A percentile compares a stretch with the other conserved stretches of the same genome.
These are phyloP conservation scores for Podosphaera leucotricha DNA, from an alignment of 2,329 filamentous ascomycete species.

Conservation along the genomic window DNA sequence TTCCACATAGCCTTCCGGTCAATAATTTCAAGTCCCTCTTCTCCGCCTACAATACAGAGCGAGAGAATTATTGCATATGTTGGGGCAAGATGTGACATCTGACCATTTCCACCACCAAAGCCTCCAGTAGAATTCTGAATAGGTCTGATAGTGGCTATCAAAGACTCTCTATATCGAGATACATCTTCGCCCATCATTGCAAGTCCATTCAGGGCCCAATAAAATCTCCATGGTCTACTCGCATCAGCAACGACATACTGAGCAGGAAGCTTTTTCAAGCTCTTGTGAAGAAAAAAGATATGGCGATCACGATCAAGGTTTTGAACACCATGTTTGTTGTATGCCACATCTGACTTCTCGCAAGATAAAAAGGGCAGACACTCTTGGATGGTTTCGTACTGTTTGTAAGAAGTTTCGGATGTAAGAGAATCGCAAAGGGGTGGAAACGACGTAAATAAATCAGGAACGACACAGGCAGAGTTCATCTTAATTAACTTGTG, in stretches of 20 bases:
- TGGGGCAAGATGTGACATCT: conserved; percentile 68
- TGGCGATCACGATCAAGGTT: conserved; percentile 42
- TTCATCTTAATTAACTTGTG: conserved; percentile 7
- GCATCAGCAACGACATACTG: conserved; percentile 58
- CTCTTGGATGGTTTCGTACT: conserved; percentile 43
- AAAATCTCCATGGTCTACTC: conserved; percentile 78
- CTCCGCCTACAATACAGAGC: conserved; percentile 53
- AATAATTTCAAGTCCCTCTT: conserved; percentile 49
- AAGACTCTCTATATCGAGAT: conserved; percentile 37
- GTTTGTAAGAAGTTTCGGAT: conserved; percentile 43
- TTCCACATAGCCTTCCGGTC: conserved; percentile 74
- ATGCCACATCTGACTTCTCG: conserved; percentile 22
- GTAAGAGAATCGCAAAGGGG: conserved; percentile 39
- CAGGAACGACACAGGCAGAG: conserved; percentile 20
- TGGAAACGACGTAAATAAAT: conserved; percentile 33
- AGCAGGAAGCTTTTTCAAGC: conserved; percentile 37
- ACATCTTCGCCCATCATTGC: conserved; percentile 54
- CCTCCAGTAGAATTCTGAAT: conserved; percentile 70
- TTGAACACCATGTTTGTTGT: conserved; percentile 53
- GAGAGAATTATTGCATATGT: conserved; percentile 69
- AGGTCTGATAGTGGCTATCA: conserved; percentile 51
- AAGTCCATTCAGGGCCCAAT: conserved; percentile 68
- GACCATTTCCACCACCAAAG: conserved; percentile 84
- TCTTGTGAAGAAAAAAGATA: conserved; percentile 35
- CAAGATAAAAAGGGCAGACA: conserved; percentile 44